These are phyloP conservation scores for Syncephalastrum racemosum DNA, from an alignment of 371 early-diverging fungal species.

Conservation along the genomic window DNA sequence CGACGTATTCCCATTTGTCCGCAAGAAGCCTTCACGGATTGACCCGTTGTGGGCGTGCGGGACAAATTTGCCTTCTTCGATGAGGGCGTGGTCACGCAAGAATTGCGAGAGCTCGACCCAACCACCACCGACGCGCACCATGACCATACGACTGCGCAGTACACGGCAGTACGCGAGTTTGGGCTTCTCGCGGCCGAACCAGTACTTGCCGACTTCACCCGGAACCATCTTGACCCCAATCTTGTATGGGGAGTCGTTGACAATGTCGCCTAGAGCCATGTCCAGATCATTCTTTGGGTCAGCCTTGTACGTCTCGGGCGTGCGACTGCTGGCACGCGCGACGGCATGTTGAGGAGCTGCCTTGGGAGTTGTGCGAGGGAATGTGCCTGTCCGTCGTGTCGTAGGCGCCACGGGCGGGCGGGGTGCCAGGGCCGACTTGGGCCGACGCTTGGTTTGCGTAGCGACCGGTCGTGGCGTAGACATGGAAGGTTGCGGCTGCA, in stretches of 20 bases:
- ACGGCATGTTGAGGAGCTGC: not conserved
- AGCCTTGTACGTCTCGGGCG: slow-evolving; percentile 52
- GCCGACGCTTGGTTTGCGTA: not conserved
- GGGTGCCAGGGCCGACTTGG: slow-evolving; percentile 15
- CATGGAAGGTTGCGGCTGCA: slow-evolving; percentile 27
- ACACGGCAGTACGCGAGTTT: slow-evolving; percentile 75
- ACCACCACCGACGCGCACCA: slow-evolving; percentile 83
- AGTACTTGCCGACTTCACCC: slow-evolving; percentile 68
- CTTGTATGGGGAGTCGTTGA: slow-evolving; percentile 58
- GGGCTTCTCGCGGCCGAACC: slow-evolving; percentile 73
- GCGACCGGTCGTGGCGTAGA: slow-evolving; percentile 33
- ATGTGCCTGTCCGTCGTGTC: not conserved
- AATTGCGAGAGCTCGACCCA: slow-evolving; percentile 72
- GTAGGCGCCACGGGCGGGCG: not conserved
- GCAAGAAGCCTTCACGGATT: slow-evolving; percentile 12
- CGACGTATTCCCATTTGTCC: too few species aligned
- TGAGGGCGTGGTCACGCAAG: slow-evolving; percentile 41
- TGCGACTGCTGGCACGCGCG: slow-evolving; percentile 6
- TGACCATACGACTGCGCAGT: slow-evolving; percentile 66
- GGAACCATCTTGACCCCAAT: slow-evolving; percentile 51
- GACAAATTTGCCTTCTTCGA: slow-evolving; percentile 38
- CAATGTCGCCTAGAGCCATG: slow-evolving; percentile 68
- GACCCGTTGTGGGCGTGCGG: slow-evolving; percentile 70
- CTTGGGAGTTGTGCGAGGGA: not conserved
- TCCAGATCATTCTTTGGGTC: slow-evolving; percentile 72